Base-by-base conservation (phyloP, 805 yeast species). In the Ogataea siamensis region DNA sequence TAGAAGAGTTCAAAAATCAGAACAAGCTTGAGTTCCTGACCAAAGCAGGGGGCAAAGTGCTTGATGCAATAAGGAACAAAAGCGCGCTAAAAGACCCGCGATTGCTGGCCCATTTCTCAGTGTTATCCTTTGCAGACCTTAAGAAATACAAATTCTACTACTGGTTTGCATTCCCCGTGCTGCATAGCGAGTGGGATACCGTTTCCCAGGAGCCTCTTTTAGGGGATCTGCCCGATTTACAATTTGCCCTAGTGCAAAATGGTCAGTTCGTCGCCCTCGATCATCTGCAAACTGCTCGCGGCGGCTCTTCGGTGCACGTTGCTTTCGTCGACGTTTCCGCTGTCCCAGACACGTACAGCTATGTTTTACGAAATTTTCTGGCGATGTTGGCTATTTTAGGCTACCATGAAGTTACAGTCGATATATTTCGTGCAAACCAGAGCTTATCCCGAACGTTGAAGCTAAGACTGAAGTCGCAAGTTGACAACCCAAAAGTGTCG, bases 81-180 rank as follows among this genome's bases (percentile, higher is more conserved):
- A 47, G 58, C 0, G 61, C 66, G 3, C 46, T 73, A 2, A 31
- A 49, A 1, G 55, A 70, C 33, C 78, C 82, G 0, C 51, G 66
- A 0, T 17, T 60, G 5, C 56, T 80, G 19, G 51, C 65, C 10
- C 49, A 56, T 7, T 79, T 82, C 46, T 60, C 64, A 4, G 49
- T 85, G 1, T 64, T 89, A 19, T 71, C 88, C 28, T 93, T 80
- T 63, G 83, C 95, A 1, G 99, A 93, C 60, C 71, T 93, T 56
- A 93, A 93, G 59, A 87, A 84, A 62, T 89, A 84, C 66, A 80
- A 74, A 53, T 91, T 83, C 55, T 83, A 75, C 54, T 89, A 93
- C 62, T 94, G 99, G 99, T 73, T 86, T 47, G 83, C 87, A 11
- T 78, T 78, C 46, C 97, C 99, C 0, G 63, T 75, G 1, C 58